Base-by-base conservation (phyloP, 768 basidiomycete species). In the Auricularia heimuer region DNA sequence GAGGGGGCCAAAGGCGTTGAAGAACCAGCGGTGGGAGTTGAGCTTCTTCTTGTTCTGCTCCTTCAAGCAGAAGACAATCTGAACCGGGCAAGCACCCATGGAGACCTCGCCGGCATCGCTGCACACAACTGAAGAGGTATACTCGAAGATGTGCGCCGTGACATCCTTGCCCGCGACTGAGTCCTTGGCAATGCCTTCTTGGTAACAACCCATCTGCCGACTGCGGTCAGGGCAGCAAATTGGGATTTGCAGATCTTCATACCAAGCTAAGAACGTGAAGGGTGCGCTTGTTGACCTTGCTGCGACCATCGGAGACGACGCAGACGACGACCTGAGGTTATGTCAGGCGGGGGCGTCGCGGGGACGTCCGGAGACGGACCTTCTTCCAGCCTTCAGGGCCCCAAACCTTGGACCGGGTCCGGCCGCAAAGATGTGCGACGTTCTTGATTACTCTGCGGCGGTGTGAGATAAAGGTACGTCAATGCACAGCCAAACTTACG, bases 21-120 rank as follows among this genome's bases (percentile, higher is more conserved):
- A 96, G 81, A 96, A 96, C 94, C 94, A 97, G 21, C 94, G 84
- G 71, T 97, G 94, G 70, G 89, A 90, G 79, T 96, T 96, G 70
- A 96, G 81, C 75, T 97, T 96, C 82, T 96, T 95, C 81, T 94
- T 94, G 82, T 95, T 97, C 78, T 92, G 90, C 74, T 95, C 93
- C 76, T 95, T 95, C 71, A 95, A 78, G 72, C 92, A 94, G 78
- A 94, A 94, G 58, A 98, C 78, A 69, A 92, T 81, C 75, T 94
- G 95, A 65, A 92, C 85, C 0, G 94, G 87, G 70, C 89, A 91
- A 1, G 82, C 76, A n/a, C 86, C 83, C 62, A 82, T 79, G 0
- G 86, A 85, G 12, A 94, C 88, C 73, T 95, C 92, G 33, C 92
- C 92, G 1, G 80, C 80, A 11, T 90, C 88, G 4, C 88, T 86